phyloP scores from a whole-genome alignment of 2,329 filamentous ascomycete species.

The Ciborinia camelliae region DNA sequence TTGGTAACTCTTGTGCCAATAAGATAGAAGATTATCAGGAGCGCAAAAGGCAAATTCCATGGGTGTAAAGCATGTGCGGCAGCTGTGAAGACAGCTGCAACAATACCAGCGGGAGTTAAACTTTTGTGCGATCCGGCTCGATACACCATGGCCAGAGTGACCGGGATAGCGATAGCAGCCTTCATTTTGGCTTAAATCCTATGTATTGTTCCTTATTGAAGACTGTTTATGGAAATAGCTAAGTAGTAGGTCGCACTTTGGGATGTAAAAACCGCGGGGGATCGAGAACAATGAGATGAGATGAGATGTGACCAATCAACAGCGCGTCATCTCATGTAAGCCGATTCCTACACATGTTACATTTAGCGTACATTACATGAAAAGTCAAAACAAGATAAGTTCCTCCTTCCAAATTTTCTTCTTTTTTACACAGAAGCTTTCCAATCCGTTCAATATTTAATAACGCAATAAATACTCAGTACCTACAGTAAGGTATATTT shows the following conservation, averaged over 20 bases:
- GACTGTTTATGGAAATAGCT: neutral
- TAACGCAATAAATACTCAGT: too few relatives aligned
- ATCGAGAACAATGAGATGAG: constrained; percentile 8
- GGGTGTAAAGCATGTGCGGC: constrained; percentile 84
- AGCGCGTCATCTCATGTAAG: neutral
- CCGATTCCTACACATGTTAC: neutral
- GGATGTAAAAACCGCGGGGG: neutral
- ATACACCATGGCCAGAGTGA: constrained; percentile 58
- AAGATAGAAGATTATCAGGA: constrained; percentile 82
- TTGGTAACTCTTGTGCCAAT: constrained; percentile 81
- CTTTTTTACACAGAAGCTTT: too few relatives aligned
- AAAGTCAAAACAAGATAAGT: too few relatives aligned
- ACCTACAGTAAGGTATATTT: too few relatives aligned
- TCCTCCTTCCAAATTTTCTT: too few relatives aligned
- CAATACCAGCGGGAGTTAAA: constrained; percentile 72
- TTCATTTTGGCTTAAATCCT: constrained; percentile 47
- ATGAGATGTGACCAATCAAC: neutral
- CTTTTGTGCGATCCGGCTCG: constrained; percentile 70
- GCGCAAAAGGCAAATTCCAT: constrained; percentile 84
- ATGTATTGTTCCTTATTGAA: neutral
- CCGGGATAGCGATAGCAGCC: constrained; percentile 54
- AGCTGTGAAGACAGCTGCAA: constrained; percentile 70
- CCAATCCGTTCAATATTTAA: too few relatives aligned
- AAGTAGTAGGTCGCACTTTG: neutral
- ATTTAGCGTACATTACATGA: too few relatives aligned